phyloP scores from a whole-genome alignment of 495 filamentous ascomycete genomes.

The Delitschia confertaspora region DNA sequence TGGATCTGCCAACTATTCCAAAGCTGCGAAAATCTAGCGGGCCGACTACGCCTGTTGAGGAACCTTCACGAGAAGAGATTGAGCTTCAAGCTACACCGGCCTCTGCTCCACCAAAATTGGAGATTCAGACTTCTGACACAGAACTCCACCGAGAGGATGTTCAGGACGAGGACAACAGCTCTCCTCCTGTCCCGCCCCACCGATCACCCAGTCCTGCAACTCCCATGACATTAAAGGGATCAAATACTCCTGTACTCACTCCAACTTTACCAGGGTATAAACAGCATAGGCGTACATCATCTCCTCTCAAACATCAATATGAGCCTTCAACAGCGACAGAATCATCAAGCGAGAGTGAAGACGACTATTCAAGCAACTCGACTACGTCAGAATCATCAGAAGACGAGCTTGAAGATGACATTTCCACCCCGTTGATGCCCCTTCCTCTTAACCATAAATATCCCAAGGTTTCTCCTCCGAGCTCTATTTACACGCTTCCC shows the following conservation, averaged over 20 bases:
- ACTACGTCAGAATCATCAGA: conserved; percentile 44
- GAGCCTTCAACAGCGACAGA: conserved; percentile 75
- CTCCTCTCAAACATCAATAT: conserved; percentile 96
- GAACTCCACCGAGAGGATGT: conserved; percentile 7
- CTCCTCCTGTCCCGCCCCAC: conserved; percentile 40
- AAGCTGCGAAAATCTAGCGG: conserved; percentile 45
- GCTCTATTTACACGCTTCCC: conserved; percentile 39
- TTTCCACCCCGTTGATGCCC: conserved; percentile 35
- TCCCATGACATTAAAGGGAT: conserved; percentile 42
- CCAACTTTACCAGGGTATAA: conserved; percentile 30
- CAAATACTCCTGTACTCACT: conserved; percentile 37
- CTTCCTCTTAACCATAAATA: conserved; percentile 7
- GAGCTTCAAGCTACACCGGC: conserved; percentile 18
- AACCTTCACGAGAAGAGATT: conserved; percentile 1
- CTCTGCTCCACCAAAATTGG: conserved; percentile 35
- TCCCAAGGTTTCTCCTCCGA: conserved; percentile 33
- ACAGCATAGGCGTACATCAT: conserved; percentile 62
- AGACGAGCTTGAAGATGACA: conserved; percentile 42
- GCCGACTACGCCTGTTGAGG: conserved; percentile 31
- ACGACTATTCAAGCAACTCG: conserved; percentile 26
- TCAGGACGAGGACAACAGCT: conserved; percentile 13
- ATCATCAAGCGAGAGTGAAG: conserved; percentile 40
- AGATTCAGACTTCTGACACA: too few relatives aligned
- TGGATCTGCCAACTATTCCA: conserved; percentile 49
- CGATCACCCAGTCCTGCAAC: conserved; percentile 41